These are phyloP conservation scores for Teratosphaeria gauchensis DNA, from an alignment of 2,329 filamentous ascomycete species.

Conservation along the genomic window DNA sequence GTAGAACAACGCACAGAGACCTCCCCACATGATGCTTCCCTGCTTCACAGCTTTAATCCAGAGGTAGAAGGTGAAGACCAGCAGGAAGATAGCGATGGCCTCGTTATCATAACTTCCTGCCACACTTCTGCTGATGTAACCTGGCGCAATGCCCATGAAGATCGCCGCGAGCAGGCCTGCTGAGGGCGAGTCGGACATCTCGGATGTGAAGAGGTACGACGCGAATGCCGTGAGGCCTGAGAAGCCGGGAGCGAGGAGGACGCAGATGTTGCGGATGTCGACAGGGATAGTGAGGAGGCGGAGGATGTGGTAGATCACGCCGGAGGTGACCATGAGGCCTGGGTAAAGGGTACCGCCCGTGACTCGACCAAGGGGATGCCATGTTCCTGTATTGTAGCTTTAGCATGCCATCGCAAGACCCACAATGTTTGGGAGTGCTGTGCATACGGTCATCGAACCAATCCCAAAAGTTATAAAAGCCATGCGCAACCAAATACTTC, in stretches of 20 bases:
- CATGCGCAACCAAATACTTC: conserved; percentile 92
- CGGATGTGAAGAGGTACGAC: conserved; percentile 88
- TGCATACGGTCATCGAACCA: conserved; percentile 93
- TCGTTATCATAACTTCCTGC: conserved; percentile 99
- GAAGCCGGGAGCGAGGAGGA: conserved; percentile 87
- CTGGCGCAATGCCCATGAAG: conserved; percentile 96
- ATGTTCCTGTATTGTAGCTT: conserved; percentile 55
- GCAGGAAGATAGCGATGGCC: conserved; percentile 95
- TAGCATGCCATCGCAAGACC: background rate
- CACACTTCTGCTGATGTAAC: conserved; percentile 95
- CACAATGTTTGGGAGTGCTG: background rate
- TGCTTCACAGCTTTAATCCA: conserved; percentile 99
- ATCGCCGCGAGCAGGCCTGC: conserved; percentile 86
- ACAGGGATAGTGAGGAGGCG: conserved; percentile 82
- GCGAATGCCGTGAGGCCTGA: conserved; percentile 90
- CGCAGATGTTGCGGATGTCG: conserved; percentile 98
- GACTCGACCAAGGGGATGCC: conserved; percentile 96
- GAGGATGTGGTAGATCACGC: conserved; percentile 88
- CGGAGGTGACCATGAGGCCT: conserved; percentile 97
- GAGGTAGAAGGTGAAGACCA: conserved; percentile 96
- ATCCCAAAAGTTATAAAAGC: conserved; percentile 98
- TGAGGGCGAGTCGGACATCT: conserved; percentile 92
- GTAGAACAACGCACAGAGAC: conserved; percentile 88
- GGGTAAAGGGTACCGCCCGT: conserved; percentile 98
- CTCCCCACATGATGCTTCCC: conserved; percentile 94